A percentile compares a stretch with the other conserved stretches of the same genome.
Evolutionary conservation across 116 monocot species (phyloP).

Genomic region (Zostera marina): DNA sequence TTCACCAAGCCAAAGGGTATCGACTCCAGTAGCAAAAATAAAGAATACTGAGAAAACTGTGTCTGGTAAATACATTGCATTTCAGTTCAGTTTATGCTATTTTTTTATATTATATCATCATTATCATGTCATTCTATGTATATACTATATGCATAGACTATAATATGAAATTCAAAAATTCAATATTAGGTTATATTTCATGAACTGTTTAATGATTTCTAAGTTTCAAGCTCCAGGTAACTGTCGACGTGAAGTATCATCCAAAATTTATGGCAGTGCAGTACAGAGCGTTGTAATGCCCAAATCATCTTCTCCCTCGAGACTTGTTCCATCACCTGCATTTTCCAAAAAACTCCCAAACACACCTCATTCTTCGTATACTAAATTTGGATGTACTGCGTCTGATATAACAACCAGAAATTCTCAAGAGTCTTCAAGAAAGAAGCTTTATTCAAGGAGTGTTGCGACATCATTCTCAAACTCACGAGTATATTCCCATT

Average conservation of each 20-base stretch:
- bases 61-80: slow-evolving; percentile 10
- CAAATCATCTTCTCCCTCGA: slow-evolving; percentile 11
- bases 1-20: slow-evolving; percentile 17
- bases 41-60: slow-evolving; percentile 8
- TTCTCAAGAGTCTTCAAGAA: slow-evolving; percentile 11
- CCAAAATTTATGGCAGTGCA: slow-evolving; percentile 5
- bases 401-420: slow-evolving; percentile 9
- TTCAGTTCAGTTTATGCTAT: background rate
- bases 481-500: slow-evolving; percentile 16
- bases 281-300: slow-evolving; percentile 6
- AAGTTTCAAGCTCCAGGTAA: slow-evolving; percentile 10
- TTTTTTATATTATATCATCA: background rate
- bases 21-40: background rate
- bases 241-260: slow-evolving; percentile 14
- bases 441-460: slow-evolving; percentile 11
- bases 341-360: slow-evolving; percentile 2
- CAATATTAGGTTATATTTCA: no score
- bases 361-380: slow-evolving; percentile 1
- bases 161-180: no score
- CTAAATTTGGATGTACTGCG: slow-evolving; percentile 9
- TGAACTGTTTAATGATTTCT: background rate
- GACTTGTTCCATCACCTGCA: background rate
- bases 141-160: background rate
- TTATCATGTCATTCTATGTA: background rate
- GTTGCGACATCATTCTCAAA: slow-evolving; percentile 4